Percentiles rank a stretch among this genome's conserved stretches.
phyloP scores from a whole-genome alignment of 78 protist species.

The Bigelowiella natans region DNA sequence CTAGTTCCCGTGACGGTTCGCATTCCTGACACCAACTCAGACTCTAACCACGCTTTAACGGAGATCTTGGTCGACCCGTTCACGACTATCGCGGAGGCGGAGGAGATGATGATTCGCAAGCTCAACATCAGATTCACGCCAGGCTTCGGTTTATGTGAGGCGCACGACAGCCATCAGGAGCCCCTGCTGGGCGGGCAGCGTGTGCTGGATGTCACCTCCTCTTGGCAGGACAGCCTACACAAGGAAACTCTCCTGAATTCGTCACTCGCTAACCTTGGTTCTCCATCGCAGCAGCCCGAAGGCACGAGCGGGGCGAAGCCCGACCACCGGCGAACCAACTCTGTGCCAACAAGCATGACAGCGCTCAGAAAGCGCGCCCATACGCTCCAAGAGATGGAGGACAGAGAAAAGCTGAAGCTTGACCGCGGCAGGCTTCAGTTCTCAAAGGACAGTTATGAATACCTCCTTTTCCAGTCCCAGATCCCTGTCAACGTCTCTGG shows the following conservation, averaged over 20 bases:
- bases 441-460: neutral
- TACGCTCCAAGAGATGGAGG: neutral
- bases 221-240: neutral
- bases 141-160: neutral
- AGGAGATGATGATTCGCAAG: neutral
- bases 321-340: no score
- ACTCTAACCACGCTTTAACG: neutral
- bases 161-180: neutral
- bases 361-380: no score
- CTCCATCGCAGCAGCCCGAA: no score
- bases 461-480: neutral
- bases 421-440: neutral
- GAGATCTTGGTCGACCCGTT: neutral
- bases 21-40: neutral
- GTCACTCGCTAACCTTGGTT: no score
- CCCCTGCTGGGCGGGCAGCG: neutral
- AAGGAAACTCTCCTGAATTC: neutral
- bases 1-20: neutral
- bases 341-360: no score
- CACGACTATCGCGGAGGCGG: neutral
- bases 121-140: neutral
- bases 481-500: neutral
- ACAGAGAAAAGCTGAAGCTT: neutral
- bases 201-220: neutral
- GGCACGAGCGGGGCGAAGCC: no score